Evolutionary conservation across 768 basidiomycete genomes (phyloP), one percentile per base, ranked within the genome.

Genomic region (Hortiboletus flavorubellus): DNA sequence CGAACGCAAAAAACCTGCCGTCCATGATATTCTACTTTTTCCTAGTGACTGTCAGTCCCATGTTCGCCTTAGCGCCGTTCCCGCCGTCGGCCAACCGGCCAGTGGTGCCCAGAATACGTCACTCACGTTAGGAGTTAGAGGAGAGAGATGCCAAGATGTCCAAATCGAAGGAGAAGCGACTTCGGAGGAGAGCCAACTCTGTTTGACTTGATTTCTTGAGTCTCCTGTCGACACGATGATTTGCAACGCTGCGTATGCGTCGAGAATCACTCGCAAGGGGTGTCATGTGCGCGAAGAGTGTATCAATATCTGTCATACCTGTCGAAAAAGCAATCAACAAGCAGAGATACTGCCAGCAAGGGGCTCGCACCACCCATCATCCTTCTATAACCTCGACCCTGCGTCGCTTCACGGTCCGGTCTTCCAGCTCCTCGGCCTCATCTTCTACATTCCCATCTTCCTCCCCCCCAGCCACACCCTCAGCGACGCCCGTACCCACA

Each of bases 391-490:
- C 37, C 18, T 49, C 56, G 5, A 63, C 46, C 48, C 35, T 65
- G 30, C 53, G 56, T 16, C 64, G 61, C 48, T 65, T 65, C 30
- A 33, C 8, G 10, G 31, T 34, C 29, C 49, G 58, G 50, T 55
- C 64, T 16, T 51, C 61, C n/a, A 38, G 29, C 9, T 34, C 49
- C 16, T 53, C 61, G 14, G 7, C 49, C 15, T 49, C 55, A 9
- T 26, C 34, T n/a, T 40, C 46, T 18, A 14, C 23, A 10, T 23
- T 3, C 16, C 1, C 38, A n/a, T 41, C 49, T 0, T 38, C 54
- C 29, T 16, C 30, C 2, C 14, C 53, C 26, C 39, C 44, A 12
- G 15, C 41, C 8, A 12, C 44, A 10, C 14, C 18, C 15, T 45
- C 35, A 29, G 21, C 8, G 14, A 44, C 4, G 8, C 34, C 15